Base-by-base conservation (phyloP, 345 rosid genomes). In the Sisymbrium irio region DNA sequence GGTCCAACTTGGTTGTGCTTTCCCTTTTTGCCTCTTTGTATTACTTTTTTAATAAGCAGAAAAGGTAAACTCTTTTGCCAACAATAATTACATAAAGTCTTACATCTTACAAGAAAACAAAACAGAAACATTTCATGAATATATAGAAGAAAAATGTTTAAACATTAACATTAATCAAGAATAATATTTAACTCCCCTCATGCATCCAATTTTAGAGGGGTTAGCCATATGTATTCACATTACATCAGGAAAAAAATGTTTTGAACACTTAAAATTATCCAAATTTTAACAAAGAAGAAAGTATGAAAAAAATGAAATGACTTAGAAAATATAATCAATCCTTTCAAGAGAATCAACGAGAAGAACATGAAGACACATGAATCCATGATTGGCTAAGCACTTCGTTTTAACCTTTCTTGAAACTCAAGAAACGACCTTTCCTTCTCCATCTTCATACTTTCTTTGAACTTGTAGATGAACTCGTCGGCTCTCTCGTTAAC, bases 401-500 rank as follows among this genome's bases (percentile, higher is more conserved):
- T 54, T 69, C 93, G 86, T 41, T 82, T 80, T 82, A 90, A 57
- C 92, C 88, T 88, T 76, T 93, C 92, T 75, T 89, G 82, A 36
- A 77, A 85, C 54, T 89, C 94, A 71, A 82, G 77, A 62, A 75
- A 68, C 1, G 91, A 90, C 56, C 73, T 84, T 60, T 87, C 90
- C 65, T 87, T 87, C 73, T 87, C 88, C 15, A 90, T 78, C 77
- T 78, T 86, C 75, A 86, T 85, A 33, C 85, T 92, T 58, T 87
- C 82, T 61, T 67, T 84, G 71, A 90, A 84, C 77, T 87, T 87
- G 41, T 63, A 45, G 25, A 93, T 93, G 25, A 93, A 93, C 65
- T 93, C 98, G 4, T 90, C 97, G 9, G 98, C 98, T 77, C 89
- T 82, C 53, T 90, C 97, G 54, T 93, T 83, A 50, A 93, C 96